Conservation (phyloP, 306 rosid species). For the Coriaria nepalensis region DNA sequence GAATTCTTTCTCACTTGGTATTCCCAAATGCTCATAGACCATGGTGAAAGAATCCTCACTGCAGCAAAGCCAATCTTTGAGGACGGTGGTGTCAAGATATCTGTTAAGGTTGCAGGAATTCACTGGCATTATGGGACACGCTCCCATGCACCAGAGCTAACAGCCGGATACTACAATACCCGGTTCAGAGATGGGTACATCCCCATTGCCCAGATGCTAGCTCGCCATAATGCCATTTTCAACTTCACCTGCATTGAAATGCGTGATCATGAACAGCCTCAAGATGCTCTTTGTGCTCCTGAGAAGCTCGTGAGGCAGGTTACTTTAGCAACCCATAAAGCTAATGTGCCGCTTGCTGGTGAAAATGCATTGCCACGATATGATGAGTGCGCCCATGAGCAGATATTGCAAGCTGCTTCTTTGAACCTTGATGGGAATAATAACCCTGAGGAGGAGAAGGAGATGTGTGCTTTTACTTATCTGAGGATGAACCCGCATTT, state of each 20-base stretch:
- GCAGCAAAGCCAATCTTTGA: constrained; percentile 52
- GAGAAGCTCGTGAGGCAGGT: constrained; percentile 89
- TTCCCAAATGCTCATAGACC: constrained; percentile 67
- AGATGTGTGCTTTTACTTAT: constrained; percentile 90
- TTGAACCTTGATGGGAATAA: constrained; percentile 32
- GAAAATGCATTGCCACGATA: constrained; percentile 80
- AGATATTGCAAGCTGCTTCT: constrained; percentile 50
- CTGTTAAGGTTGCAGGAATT: constrained; percentile 83
- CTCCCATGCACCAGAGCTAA: constrained; percentile 96
- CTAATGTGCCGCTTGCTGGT: constrained; percentile 66
- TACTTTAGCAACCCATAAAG: constrained; percentile 55
- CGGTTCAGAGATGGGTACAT: constrained; percentile 66
- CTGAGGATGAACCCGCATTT: constrained; percentile 74
- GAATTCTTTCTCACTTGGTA: constrained; percentile 91
- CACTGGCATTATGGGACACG: constrained; percentile 98
- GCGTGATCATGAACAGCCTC: constrained; percentile 92
- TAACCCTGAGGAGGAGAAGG: constrained; percentile 11
- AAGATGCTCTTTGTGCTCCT: constrained; percentile 70
- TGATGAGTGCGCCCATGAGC: constrained; percentile 55
- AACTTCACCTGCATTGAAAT: constrained; percentile 93
- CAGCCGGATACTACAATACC: constrained; percentile 96
- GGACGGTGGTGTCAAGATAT: constrained; percentile 50
- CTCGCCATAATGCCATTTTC: constrained; percentile 81
- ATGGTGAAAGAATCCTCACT: constrained; percentile 80
- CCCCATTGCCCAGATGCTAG: constrained; percentile 85